A percentile compares a stretch with the other conserved stretches of the same genome.
Conservation (phyloP, 2,329 filamentous ascomycete species). For the Monosporascus sp. region DNA sequence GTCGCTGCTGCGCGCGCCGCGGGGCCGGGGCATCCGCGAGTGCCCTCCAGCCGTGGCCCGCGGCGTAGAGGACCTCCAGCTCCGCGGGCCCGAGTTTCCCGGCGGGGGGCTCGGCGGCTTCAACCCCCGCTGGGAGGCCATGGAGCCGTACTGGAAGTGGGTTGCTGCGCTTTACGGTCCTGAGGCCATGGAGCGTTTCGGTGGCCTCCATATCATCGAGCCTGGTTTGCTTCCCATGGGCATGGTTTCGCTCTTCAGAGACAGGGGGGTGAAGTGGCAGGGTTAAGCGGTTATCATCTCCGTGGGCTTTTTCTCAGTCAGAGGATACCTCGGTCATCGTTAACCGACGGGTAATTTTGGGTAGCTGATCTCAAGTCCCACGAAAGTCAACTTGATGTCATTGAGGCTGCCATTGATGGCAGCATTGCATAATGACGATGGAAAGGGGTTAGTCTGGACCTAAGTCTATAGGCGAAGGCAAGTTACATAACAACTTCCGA, state of each 20-base stretch:
- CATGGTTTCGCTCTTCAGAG: slow-evolving; percentile 39
- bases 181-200: slow-evolving; percentile 39
- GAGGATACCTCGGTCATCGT: no score
- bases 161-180: slow-evolving; percentile 39
- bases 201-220: slow-evolving; percentile 40
- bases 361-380: no score
- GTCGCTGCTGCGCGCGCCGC: slow-evolving; percentile 30
- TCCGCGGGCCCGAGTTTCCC: slow-evolving; percentile 2
- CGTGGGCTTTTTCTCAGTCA: no score
- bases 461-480: no score
- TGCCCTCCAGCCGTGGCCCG: slow-evolving; percentile 15
- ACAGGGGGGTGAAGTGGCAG: slow-evolving; percentile 40
- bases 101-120: slow-evolving; percentile 9
- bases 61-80: slow-evolving; percentile 17
- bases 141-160: slow-evolving; percentile 44
- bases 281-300: slow-evolving; percentile 8
- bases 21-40: slow-evolving; percentile 20
- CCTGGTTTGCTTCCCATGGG: slow-evolving; percentile 41
- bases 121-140: slow-evolving; percentile 22
- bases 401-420: no score
- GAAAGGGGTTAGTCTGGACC: no score
- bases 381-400: no score
- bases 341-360: no score
- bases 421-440: no score
- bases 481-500: no score